Base-by-base conservation (phyloP, 352 stramenopile species). In the Phytophthora citrophthora region DNA sequence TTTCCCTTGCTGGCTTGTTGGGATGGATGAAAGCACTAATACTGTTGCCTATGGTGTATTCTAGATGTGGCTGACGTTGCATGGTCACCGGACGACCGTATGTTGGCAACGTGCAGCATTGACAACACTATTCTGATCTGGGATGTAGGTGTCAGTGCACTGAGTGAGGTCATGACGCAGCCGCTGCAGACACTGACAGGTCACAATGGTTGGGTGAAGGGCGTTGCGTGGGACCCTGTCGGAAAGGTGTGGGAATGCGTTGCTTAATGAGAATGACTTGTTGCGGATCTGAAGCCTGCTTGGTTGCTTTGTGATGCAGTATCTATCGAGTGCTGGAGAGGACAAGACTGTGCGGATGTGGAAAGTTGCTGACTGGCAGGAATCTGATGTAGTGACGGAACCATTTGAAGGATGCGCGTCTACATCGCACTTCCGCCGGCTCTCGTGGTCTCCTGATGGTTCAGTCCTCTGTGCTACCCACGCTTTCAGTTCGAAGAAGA, bases 81-180 rank as follows among this genome's bases (percentile, higher is more conserved):
- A 18, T 96, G 88, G 88, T 96, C 88, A 2, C 88, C 88, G 0
- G 88, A 96, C 66, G 88, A 96, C 62, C 84, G 86, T 6, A 92
- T 95, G 68, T 64, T 96, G 15, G 88, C 88, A n/a, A 94, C 86
- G 2, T 96, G 88, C 70, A 94, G 86, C 55, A 94, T 96, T 56
- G 88, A 96, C 71, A 96, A 96, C 60, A 85, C 83, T 29, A 94
- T 96, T 59, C 74, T 92, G 44, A 91, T 96, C 53, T 96, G 88
- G 88, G 81, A 90, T 54, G 82, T 96, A 20, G 79, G 86, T 50
- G 65, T 78, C 11, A 64, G 77, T 1, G 71, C 65, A 24, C 39
- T 91, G 18, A 77, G 54, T 29, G 70, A 89, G 2, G 77, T 93
- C n/a, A 90, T 94, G 77, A 91, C 68, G 32, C 83, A 91, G 63